Evolutionary conservation across 129 eudicot species (phyloP), one percentile per base, ranked within the genome.

Genomic region (Helianthus tuberosus): DNA sequence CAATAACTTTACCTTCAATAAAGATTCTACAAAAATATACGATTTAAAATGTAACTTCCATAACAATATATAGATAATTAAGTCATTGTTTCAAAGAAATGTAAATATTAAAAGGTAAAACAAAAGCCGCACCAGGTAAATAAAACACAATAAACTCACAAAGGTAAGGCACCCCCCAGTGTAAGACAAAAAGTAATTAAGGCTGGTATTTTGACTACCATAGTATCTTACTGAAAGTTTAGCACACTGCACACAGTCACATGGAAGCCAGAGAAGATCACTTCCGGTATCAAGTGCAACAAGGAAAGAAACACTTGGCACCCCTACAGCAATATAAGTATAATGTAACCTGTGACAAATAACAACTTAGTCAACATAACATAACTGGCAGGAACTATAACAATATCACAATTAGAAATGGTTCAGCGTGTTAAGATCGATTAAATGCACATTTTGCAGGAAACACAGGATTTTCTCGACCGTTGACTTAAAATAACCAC

Each of bases 201-300:
- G 49, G 65, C 55, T 16, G 57, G 77, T 84, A 63, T 83, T 90
- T 90, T 85, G 86, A 83, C 86, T 86, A 80, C 84, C 73, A 69
- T 80, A 88, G 62, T 86, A 77, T 85, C 86, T 90, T 78, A 93
- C 83, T 9, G 99, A 94, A 65, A 94, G 79, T 10, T 97, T 93
- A 66, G 93, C 93, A 86, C 99, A 91, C 78, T 94, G 93, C 43
- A 86, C 67, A 77, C 99, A 94, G 46, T 91, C 84, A 76, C 99
- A 94, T 46, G 99, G 99, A 85, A 94, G 86, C 99, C 99, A 94
- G 29, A 91, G 92, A 25, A 88, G 86, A 84, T 94, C 97, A 76
- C 97, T 94, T 69, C 99, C 99, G 61, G 88, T 83, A 85, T 94
- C 99, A 75, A 94, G 71, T 14, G 99, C 99, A 69, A 91, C 99